phyloP scores from a whole-genome alignment of 805 yeast genomes.

The Saturnispora sanitii region DNA sequence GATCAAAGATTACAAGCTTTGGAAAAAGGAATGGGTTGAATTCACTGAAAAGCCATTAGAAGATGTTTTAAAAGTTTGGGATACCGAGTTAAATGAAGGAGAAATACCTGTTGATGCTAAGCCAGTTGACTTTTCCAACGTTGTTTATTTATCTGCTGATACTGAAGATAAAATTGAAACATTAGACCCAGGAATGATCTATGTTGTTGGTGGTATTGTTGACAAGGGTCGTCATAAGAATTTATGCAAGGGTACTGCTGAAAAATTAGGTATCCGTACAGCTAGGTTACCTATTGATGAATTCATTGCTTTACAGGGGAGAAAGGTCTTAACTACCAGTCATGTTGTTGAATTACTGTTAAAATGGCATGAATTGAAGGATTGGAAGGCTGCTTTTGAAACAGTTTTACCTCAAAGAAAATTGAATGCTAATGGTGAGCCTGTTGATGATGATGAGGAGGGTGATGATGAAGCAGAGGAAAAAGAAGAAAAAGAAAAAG shows the following conservation, averaged over 20 bases:
- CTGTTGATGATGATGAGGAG: not conserved
- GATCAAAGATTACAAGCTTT: slow-evolving; percentile 47
- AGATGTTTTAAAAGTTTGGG: slow-evolving; percentile 19
- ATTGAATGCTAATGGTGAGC: slow-evolving; percentile 18
- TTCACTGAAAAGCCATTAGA: slow-evolving; percentile 35
- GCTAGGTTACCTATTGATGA: slow-evolving; percentile 83
- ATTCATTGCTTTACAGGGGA: slow-evolving; percentile 70
- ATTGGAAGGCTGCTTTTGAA: slow-evolving; percentile 85
- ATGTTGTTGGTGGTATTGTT: slow-evolving; percentile 91
- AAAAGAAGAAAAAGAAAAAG: not conserved
- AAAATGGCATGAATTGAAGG: slow-evolving; percentile 64
- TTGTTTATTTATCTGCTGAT: slow-evolving; percentile 77
- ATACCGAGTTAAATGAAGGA: slow-evolving; percentile 52
- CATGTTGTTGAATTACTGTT: slow-evolving; percentile 88
- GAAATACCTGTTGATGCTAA: slow-evolving; percentile 23
- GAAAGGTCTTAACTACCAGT: slow-evolving; percentile 85
- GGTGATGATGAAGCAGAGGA: not conserved
- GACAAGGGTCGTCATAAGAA: slow-evolving; percentile 86
- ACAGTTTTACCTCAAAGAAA: slow-evolving; percentile 81
- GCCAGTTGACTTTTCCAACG: slow-evolving; percentile 24
- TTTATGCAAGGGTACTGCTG: slow-evolving; percentile 75
- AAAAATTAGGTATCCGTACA: slow-evolving; percentile 56
- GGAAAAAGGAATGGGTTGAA: slow-evolving; percentile 49
- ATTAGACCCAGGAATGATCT: slow-evolving; percentile 61
- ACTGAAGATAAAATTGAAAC: slow-evolving; percentile 59